Conservation (phyloP, 2,329 filamentous ascomycete species). For the Fusarium nelsonii region DNA sequence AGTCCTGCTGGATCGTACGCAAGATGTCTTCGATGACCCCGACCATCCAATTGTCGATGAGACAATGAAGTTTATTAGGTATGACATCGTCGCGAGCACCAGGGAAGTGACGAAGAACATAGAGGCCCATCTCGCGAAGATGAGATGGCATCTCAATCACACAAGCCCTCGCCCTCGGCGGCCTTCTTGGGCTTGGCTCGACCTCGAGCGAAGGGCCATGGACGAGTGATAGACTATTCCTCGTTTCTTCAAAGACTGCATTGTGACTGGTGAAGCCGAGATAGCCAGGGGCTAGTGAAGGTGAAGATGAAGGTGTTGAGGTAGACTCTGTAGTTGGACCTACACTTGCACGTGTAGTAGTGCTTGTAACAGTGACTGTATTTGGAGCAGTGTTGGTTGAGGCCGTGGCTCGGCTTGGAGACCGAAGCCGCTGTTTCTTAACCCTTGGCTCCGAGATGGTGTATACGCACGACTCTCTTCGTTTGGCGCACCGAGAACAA, state of each 20-base stretch:
- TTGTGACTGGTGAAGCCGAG: conserved; percentile 61
- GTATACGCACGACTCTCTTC: conserved; percentile 56
- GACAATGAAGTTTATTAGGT: conserved; percentile 39
- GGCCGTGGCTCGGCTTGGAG: not conserved
- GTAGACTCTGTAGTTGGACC: conserved; percentile 1
- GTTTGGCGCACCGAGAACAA: conserved; percentile 56
- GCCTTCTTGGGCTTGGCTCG: conserved; percentile 18
- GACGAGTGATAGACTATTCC: conserved; percentile 54
- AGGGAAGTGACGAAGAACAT: conserved; percentile 55
- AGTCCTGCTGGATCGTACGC: conserved; percentile 50
- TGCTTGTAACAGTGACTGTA: not conserved
- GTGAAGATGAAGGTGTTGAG: conserved; percentile 39
- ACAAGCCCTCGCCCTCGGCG: conserved; percentile 16
- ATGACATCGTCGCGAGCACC: conserved; percentile 35
- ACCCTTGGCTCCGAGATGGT: conserved; percentile 38
- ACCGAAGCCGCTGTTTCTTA: conserved; percentile 33
- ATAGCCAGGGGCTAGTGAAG: conserved; percentile 52
- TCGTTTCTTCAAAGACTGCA: conserved; percentile 58
- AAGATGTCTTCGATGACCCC: conserved; percentile 49
- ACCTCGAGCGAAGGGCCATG: conserved; percentile 39
- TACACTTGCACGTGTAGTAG: not conserved
- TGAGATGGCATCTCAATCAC: conserved; percentile 42
- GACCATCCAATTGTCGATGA: conserved; percentile 52
- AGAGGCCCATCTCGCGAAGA: conserved; percentile 54
- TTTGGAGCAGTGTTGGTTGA: not conserved